Evolutionary conservation across 2,329 filamentous ascomycete species (phyloP), one percentile per base, ranked within the genome.

Genomic region (Podosphaera xanthii): DNA sequence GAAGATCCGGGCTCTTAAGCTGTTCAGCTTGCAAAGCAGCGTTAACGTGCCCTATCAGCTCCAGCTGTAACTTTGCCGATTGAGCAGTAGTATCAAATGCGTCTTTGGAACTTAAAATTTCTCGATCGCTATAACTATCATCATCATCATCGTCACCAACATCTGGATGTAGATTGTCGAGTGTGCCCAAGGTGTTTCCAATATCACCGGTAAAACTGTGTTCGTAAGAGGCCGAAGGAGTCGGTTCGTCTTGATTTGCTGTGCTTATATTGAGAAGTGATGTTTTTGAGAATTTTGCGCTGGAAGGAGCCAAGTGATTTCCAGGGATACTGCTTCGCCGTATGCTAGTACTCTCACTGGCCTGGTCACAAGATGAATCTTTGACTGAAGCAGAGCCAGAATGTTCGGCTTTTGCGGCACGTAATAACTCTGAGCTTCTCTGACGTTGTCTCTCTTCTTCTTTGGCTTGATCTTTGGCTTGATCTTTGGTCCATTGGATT

Each of bases 401-500:
- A 61, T 87, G 84, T 62, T 92, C 87, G 14, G 83, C 82, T 70
- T 89, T 90, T 59, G 87, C 88, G 68, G 90, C 84, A 63, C 80
- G 81, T 58, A 94, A 72, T 42, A 83, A 77, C 70, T 92, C 87
- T 4, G 83, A 84, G 65, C 84, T 86, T 60, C 82, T 82, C 6
- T 81, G 81, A 40, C 82, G 82, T 61, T 89, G 82, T 64, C 77
- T 82, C 68, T 91, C 84, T 66, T 96, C 91, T 70, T 94, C 88
- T 65, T 86, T 90, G 6, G 88, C 90, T 44, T 44, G 92, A 67
- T 22, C 22, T 22, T 22, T 22, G 22, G 22, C 22, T 72, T 97
- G 92, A 67, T 98, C 92, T 71, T 98, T 98, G 63, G 88, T 84
- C 86, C 88, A 97, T 69, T 97, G 92, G 57, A 98, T 98, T 4